Base-by-base conservation (phyloP, 1,284 basidiomycete species). In the Papiliotrema laurentii region DNA sequence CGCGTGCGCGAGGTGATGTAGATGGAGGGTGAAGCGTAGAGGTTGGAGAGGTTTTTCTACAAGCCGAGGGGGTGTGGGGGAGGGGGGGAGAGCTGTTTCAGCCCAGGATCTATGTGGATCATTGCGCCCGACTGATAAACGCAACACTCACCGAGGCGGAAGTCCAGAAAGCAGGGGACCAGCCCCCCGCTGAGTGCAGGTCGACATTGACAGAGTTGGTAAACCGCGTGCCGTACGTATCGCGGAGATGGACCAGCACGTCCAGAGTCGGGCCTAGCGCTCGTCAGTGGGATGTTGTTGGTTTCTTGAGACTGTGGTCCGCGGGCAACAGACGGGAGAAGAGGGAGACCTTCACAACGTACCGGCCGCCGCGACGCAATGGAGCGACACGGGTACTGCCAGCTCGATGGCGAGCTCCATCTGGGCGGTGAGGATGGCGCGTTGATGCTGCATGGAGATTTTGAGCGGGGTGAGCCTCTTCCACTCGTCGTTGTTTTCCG, bases 1-100 rank as follows among this genome's bases (percentile, higher is more conserved):
- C 61, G 56, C 1, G 66, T 63, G 6, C 75, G 63, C 4, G 62
- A 65, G 2, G 74, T 75, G 47, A 78, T 69, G 47, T 69, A 65
- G 4, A 76, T 69, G 1, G 72, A 73, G 24, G 76, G 75, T 1
- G 73, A 74, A 21, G 74, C 72, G 61, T 73, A 77, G 18, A 72
- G 56, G 55, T 75, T 75, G 5, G 59, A 53, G 14, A 74, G 63
- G 14, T 56, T 55, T 66, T 58, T 59, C 33, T 55, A 39, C 4
- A 21, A 24, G 22, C 18, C 38, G 16, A 5, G 5, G 5, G 5
- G 6, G 6, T 2, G 14, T 18, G 45, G 30, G 49, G 55, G 19
- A 33, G 30, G 30, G 30, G 4, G 13, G 9, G 16, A 21, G 16
- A 13, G 45, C 24, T 22, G 31, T 2, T 21, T 22, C 10, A 21